These are phyloP conservation scores for Quercus berberidifolia DNA, from an alignment of 306 rosid genomes.

Conservation along the genomic window DNA sequence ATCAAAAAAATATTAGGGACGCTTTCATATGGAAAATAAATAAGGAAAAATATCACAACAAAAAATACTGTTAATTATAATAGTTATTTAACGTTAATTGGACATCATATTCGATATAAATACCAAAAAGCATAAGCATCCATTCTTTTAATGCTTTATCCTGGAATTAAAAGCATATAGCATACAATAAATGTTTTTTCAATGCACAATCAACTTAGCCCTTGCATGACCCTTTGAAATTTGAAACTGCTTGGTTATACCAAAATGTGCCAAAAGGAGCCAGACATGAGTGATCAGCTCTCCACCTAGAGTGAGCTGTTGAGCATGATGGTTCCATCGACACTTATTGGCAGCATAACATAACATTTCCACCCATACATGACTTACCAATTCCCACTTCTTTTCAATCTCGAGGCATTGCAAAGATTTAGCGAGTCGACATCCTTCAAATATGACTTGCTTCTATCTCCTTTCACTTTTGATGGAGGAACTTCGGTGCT, in stretches of 20 bases:
- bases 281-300: conserved; percentile 29
- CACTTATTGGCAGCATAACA: conserved; percentile 26
- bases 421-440: conserved; percentile 1
- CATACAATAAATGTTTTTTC: too few species aligned
- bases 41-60: too few species aligned
- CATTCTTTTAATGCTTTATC: too few species aligned
- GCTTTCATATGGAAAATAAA: too few species aligned
- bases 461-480: conserved; percentile 25
- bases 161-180: too few species aligned
- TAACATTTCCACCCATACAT: conserved; percentile 32
- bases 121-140: too few species aligned
- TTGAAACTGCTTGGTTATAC: conserved; percentile 28
- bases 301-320: conserved; percentile 5
- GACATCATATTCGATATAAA: too few species aligned
- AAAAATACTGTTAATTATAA: too few species aligned
- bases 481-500: conserved; percentile 17
- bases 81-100: too few species aligned
- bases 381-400: conserved; percentile 14
- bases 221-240: conserved; percentile 27
- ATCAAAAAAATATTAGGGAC: too few species aligned
- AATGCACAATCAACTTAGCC: conserved; percentile 11
- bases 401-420: neutral
- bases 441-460: conserved; percentile 35
- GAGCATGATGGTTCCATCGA: neutral
- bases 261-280: conserved; percentile 36